Conservation (phyloP, 2,329 filamentous ascomycete genomes). For the Arthrobotrys musiformis region DNA sequence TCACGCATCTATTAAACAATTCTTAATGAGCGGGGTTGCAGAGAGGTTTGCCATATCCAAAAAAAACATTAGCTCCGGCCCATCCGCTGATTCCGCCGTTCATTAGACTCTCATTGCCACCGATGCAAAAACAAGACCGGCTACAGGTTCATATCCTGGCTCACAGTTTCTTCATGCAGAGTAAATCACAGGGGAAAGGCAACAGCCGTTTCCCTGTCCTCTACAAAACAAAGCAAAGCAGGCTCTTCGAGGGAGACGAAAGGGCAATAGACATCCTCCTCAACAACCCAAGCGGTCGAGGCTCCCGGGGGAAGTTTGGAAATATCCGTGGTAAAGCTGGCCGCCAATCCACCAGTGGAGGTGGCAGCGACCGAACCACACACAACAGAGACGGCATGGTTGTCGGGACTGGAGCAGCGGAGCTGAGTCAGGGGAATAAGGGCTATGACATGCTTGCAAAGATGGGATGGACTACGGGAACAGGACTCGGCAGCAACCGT, state of each 20-base stretch:
- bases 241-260: conserved; percentile 68
- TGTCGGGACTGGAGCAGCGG: conserved; percentile 84
- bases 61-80: not conserved
- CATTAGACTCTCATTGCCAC: conserved; percentile 76
- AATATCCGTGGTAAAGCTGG: conserved; percentile 62
- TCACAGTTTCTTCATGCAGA: conserved; percentile 78
- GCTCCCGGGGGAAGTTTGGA: conserved; percentile 66
- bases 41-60: conserved; percentile 68
- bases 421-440: conserved; percentile 82
- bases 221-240: conserved; percentile 76
- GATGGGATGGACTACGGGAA: conserved; percentile 95
- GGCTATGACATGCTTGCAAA: conserved; percentile 90
- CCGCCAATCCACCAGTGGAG: conserved; percentile 60
- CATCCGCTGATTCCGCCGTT: not conserved
- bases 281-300: conserved; percentile 67
- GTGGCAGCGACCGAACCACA: conserved; percentile 62
- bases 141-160: conserved; percentile 84
- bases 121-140: conserved; percentile 82
- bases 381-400: conserved; percentile 83
- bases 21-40: conserved; percentile 71
- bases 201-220: conserved; percentile 79
- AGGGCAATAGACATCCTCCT: conserved; percentile 67
- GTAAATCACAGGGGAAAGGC: conserved; percentile 81
- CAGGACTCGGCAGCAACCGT: conserved; percentile 86
- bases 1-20: conserved; percentile 76